phyloP scores from a whole-genome alignment of 345 rosid genomes.

The Ceriops tagal region DNA sequence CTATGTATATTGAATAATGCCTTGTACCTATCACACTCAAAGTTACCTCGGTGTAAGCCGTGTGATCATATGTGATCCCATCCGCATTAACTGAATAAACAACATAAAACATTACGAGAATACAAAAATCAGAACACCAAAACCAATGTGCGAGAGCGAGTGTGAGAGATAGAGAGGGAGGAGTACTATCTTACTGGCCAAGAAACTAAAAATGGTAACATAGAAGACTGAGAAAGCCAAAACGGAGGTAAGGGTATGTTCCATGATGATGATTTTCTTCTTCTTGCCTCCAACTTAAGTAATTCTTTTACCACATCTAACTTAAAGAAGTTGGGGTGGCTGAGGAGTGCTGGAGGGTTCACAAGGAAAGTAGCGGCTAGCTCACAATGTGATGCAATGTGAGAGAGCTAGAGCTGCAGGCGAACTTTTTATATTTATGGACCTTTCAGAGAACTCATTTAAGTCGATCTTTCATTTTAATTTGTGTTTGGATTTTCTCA shows the following conservation, averaged over 20 bases:
- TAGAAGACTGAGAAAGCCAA: slow-evolving; percentile 24
- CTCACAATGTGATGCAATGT: slow-evolving; percentile 27
- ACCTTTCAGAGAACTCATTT: not conserved
- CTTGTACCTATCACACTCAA: not conserved
- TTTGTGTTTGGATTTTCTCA: not conserved
- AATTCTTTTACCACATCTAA: not conserved
- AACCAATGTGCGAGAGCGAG: not conserved
- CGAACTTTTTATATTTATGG: slow-evolving; percentile 5
- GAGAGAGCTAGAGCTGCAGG: slow-evolving; percentile 10
- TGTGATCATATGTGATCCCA: slow-evolving; percentile 65
- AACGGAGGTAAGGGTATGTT: slow-evolving; percentile 1
- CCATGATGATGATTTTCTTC: slow-evolving; percentile 16
- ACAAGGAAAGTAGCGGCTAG: slow-evolving; percentile 31
- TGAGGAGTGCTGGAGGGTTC: slow-evolving; percentile 16
- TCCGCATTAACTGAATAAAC: slow-evolving; percentile 35
- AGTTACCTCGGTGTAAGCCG: slow-evolving; percentile 66
- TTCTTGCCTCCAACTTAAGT: not conserved
- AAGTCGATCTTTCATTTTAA: too few relatives aligned
- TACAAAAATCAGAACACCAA: not conserved
- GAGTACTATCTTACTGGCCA: slow-evolving; percentile 44
- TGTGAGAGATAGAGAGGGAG: slow-evolving; percentile 1
- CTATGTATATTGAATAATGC: not conserved
- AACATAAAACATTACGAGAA: not conserved
- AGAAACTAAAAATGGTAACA: slow-evolving; percentile 26
- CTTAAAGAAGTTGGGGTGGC: too few relatives aligned